Evolutionary conservation across 208 protist species (phyloP).

Genomic region (Acanthamoeba sp.): DNA sequence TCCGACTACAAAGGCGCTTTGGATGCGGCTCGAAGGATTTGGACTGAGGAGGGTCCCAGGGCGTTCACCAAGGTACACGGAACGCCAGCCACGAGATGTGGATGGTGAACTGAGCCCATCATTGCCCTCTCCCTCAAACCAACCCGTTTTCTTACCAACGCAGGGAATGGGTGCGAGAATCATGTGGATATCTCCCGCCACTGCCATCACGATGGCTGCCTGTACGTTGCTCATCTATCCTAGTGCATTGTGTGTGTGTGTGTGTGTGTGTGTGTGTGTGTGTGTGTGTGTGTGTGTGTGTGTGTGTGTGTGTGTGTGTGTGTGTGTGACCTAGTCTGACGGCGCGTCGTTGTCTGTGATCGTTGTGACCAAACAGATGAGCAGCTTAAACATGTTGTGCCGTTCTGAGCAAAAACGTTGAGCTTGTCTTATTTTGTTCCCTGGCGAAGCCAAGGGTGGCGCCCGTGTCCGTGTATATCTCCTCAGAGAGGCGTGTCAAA

Average conservation of each 20-base stretch:
- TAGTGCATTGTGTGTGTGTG: too few relatives aligned
- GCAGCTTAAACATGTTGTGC: slow-evolving; percentile 38
- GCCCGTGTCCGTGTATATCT: too few relatives aligned
- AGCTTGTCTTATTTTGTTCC: too few relatives aligned
- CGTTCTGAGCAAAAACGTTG: not conserved
- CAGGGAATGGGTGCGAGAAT: slow-evolving; percentile 83
- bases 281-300: too few relatives aligned
- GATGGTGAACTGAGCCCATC: not conserved
- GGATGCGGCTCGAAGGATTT: slow-evolving; percentile 60
- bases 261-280: too few relatives aligned
- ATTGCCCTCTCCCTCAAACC: too few relatives aligned
- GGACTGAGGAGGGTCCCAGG: not conserved
- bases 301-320: too few relatives aligned
- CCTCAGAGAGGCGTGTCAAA: too few relatives aligned
- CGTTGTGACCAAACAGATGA: slow-evolving; percentile 32
- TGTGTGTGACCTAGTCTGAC: too few relatives aligned
- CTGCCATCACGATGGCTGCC: slow-evolving; percentile 85
- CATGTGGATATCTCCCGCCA: slow-evolving; percentile 86
- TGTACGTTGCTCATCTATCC: slow-evolving; percentile 74
- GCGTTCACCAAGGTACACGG: slow-evolving; percentile 57
- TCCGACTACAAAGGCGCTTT: slow-evolving; percentile 53
- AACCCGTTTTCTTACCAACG: not conserved
- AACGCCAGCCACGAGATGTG: not conserved
- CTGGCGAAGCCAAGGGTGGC: too few relatives aligned
- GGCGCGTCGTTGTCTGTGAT: too few relatives aligned